phyloP scores from a whole-genome alignment of 2,329 filamentous ascomycete genomes.

The Stachybotrys chlorohalonatus region DNA sequence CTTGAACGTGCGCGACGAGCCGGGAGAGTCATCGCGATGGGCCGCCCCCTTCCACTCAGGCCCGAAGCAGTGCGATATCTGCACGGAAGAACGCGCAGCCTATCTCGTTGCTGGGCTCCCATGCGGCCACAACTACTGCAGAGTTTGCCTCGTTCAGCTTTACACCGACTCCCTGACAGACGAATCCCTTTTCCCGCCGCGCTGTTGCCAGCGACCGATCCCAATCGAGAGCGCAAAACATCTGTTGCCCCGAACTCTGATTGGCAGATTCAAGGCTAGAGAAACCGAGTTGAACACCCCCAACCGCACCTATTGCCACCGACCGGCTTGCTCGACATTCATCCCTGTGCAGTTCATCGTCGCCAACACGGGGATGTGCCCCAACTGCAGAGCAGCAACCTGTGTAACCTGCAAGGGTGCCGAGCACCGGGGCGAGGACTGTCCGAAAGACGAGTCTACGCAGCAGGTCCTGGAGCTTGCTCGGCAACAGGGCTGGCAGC shows the following conservation, averaged over 20 bases:
- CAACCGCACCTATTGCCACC: constrained; percentile 42
- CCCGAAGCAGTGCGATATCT: neutral
- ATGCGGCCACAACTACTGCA: constrained; percentile 43
- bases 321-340: constrained; percentile 34
- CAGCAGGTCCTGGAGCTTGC: constrained; percentile 31
- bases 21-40: neutral
- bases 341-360: constrained; percentile 24
- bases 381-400: constrained; percentile 30
- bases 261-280: constrained; percentile 31
- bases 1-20: neutral
- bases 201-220: constrained; percentile 38
- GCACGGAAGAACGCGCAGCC: neutral
- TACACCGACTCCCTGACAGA: constrained; percentile 32
- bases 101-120: constrained; percentile 8
- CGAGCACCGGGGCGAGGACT: constrained; percentile 34
- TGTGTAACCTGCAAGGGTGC: constrained; percentile 40
- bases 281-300: constrained; percentile 37
- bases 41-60: neutral
- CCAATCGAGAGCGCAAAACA: constrained; percentile 17
- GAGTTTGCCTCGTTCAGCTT: constrained; percentile 30
- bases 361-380: constrained; percentile 28
- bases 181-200: constrained; percentile 43
- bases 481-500: constrained; percentile 34
- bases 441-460: constrained; percentile 29
- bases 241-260: constrained; percentile 25